Evolutionary conservation across 1,284 basidiomycete species (phyloP).

Genomic region (Tetrapyrgos nigripes): DNA sequence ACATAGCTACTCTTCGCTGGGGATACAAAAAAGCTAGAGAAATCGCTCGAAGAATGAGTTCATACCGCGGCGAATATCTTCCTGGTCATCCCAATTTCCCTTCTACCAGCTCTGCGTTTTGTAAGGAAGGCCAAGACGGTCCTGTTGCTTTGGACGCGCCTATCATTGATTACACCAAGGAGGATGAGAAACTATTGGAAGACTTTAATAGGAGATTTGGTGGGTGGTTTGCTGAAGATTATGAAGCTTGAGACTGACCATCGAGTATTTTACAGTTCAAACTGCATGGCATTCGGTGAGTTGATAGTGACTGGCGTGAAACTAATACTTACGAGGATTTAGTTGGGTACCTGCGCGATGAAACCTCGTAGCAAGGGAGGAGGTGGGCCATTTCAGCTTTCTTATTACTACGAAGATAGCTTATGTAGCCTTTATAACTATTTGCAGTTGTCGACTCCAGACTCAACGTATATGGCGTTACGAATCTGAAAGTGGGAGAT

Average conservation of each 20-base stretch:
- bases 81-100: too few species aligned
- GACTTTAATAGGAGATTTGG: too few species aligned
- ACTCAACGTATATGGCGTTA: conserved; percentile 54
- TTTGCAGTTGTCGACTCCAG: conserved; percentile 49
- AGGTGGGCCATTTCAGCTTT: neutral
- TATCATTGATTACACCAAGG: conserved; percentile 43
- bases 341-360: too few species aligned
- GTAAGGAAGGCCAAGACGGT: conserved; percentile 51
- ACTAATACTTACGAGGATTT: too few species aligned
- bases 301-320: neutral
- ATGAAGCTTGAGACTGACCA: too few species aligned
- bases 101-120: too few species aligned
- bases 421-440: conserved; percentile 58
- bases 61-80: too few species aligned
- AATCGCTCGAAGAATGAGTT: too few species aligned
- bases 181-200: conserved; percentile 48
- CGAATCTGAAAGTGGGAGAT: conserved; percentile 50
- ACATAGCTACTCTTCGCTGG: conserved; percentile 29
- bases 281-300: conserved; percentile 46
- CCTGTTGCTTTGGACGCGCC: conserved; percentile 40
- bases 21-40: conserved; percentile 53
- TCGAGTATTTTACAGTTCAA: conserved; percentile 31
- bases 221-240: too few species aligned
- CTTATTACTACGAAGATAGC: conserved; percentile 51
- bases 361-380: too few species aligned